Evolutionary conservation across 169 alveolate genomes (phyloP).

Genomic region (Cryptosporidium viatorum): DNA sequence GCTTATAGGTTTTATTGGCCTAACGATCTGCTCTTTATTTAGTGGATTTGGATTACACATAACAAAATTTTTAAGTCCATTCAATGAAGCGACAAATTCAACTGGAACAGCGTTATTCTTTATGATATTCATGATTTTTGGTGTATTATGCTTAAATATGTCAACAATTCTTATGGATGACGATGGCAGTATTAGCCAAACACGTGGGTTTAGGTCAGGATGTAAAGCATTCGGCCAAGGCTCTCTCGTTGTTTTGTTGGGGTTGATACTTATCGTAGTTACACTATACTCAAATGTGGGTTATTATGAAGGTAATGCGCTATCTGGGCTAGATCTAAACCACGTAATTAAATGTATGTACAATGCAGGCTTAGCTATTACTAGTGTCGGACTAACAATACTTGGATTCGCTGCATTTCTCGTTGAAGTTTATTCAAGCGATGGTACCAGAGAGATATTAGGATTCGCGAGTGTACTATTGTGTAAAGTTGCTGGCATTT

Average conservation of each 20-base stretch:
- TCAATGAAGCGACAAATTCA: constrained; percentile 39
- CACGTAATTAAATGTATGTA: constrained; percentile 56
- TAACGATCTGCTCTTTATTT: constrained; percentile 19
- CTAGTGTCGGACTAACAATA: constrained; percentile 86
- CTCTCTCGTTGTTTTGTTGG: constrained; percentile 24
- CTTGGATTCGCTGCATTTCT: constrained; percentile 89
- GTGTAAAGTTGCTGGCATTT: constrained; percentile 83
- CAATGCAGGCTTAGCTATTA: constrained; percentile 82
- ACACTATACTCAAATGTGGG: constrained; percentile 43
- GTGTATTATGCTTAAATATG: constrained; percentile 45
- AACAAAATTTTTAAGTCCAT: constrained; percentile 52
- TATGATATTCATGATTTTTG: constrained; percentile 41
- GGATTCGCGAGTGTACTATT: constrained; percentile 90
- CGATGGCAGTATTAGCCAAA: constrained; percentile 64
- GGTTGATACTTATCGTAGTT: constrained; percentile 39
- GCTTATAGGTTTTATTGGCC: constrained; percentile 45
- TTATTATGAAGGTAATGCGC: constrained; percentile 66
- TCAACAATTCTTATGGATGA: constrained; percentile 64
- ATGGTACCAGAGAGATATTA: constrained; percentile 92
- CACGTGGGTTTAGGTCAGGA: constrained; percentile 63
- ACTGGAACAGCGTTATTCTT: constrained; percentile 36
- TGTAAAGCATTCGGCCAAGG: constrained; percentile 69
- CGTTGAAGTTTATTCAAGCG: constrained; percentile 91
- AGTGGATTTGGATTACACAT: constrained; percentile 40
- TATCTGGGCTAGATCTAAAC: constrained; percentile 30